phyloP scores from a whole-genome alignment of 2,329 filamentous ascomycete genomes.

The Phoma sp. region DNA sequence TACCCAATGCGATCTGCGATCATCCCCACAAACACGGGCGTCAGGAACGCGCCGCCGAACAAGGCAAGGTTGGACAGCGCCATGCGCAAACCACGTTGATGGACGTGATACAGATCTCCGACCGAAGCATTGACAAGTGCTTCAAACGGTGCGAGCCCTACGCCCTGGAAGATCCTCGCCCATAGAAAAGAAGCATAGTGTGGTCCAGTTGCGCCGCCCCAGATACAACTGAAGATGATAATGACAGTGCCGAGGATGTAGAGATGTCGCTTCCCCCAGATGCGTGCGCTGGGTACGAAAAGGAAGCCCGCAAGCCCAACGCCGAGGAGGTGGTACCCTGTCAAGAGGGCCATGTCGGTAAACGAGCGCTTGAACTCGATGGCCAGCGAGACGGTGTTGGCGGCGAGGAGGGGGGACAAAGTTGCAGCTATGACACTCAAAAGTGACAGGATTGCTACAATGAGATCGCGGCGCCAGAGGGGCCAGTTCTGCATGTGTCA shows the following conservation, averaged over 20 bases:
- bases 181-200: slow-evolving; percentile 77
- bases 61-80: slow-evolving; percentile 76
- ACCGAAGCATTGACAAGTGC: slow-evolving; percentile 87
- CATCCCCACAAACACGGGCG: slow-evolving; percentile 88
- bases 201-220: slow-evolving; percentile 73
- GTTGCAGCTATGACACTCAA: slow-evolving; percentile 83
- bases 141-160: slow-evolving; percentile 88
- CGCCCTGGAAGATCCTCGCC: slow-evolving; percentile 83
- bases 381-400: slow-evolving; percentile 81
- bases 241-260: slow-evolving; percentile 80
- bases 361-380: slow-evolving; percentile 70
- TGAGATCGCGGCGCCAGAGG: slow-evolving; percentile 81
- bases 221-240: slow-evolving; percentile 75
- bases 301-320: slow-evolving; percentile 82
- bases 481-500: slow-evolving; percentile 72
- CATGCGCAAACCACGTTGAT: slow-evolving; percentile 85
- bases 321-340: slow-evolving; percentile 85
- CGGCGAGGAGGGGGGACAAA: slow-evolving; percentile 84
- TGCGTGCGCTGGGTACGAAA: slow-evolving; percentile 83
- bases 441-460: slow-evolving; percentile 78
- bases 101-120: slow-evolving; percentile 89
- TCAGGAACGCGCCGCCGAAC: slow-evolving; percentile 75
- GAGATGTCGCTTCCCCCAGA: slow-evolving; percentile 91
- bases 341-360: slow-evolving; percentile 79
- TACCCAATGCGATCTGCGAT: slow-evolving; percentile 80